Evolutionary conservation across 1,284 basidiomycete species (phyloP).

Genomic region (Cutaneotrichosporon sp.): DNA sequence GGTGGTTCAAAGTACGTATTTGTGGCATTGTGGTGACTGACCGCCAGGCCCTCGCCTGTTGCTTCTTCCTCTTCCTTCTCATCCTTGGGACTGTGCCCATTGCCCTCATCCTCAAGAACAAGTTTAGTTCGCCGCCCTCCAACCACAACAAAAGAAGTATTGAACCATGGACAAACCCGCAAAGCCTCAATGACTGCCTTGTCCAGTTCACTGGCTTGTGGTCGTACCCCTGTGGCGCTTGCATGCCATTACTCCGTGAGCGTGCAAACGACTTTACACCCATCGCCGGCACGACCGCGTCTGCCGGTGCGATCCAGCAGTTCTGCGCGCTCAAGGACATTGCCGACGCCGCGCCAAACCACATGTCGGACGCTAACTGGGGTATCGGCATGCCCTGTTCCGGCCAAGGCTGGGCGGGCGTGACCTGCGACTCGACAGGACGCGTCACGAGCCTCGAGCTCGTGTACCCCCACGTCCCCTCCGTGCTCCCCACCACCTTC

Average conservation of each 20-base stretch:
- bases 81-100: too few relatives aligned
- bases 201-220: constrained; percentile 2
- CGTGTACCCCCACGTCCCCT: constrained; percentile 36
- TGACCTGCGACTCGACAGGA: constrained; percentile 38
- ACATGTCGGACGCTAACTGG: constrained; percentile 21
- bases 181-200: background rate
- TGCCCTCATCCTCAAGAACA: too few relatives aligned
- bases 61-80: too few relatives aligned
- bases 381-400: constrained; percentile 30
- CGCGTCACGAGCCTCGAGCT: constrained; percentile 33
- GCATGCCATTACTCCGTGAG: constrained; percentile 29
- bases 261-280: constrained; percentile 37
- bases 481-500: constrained; percentile 26
- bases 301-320: constrained; percentile 42
- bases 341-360: background rate
- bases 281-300: constrained; percentile 22
- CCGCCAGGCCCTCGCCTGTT: too few relatives aligned
- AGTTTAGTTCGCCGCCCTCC: too few relatives aligned
- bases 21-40: too few relatives aligned
- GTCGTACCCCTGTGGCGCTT: constrained; percentile 29
- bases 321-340: constrained; percentile 46
- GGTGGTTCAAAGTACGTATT: too few relatives aligned
- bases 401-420: constrained; percentile 34
- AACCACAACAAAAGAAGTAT: too few relatives aligned
- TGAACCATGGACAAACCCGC: too few relatives aligned